phyloP scores from a whole-genome alignment of 805 yeast genomes.

The Candida peoriensis region DNA sequence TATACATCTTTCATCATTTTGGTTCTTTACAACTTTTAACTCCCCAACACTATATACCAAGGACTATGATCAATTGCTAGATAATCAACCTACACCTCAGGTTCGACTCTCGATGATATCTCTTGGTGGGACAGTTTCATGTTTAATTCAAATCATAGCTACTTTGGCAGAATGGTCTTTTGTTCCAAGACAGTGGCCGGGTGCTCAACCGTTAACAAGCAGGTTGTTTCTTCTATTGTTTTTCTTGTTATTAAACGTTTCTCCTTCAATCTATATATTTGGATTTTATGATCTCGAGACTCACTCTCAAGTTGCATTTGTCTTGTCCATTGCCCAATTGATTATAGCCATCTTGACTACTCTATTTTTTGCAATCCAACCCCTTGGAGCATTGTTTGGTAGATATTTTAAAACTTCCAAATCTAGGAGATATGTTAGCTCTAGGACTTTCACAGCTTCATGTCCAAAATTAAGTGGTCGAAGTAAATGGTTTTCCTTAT shows the following conservation, averaged over 20 bases:
- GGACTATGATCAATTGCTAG: conserved; percentile 44
- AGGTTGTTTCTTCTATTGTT: conserved; percentile 40
- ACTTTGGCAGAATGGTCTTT: conserved; percentile 53
- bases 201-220: conserved; percentile 52
- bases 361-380: conserved; percentile 51
- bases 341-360: conserved; percentile 51
- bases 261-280: conserved; percentile 53
- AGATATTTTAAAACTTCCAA: conserved; percentile 28
- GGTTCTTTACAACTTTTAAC: conserved; percentile 74
- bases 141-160: conserved; percentile 52
- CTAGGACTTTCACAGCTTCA: conserved; percentile 55
- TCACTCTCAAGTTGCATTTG: conserved; percentile 32
- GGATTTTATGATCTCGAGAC: conserved; percentile 33
- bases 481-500: conserved; percentile 55
- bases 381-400: conserved; percentile 52
- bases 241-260: conserved; percentile 40
- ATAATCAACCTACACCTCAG: conserved; percentile 60
- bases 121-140: conserved; percentile 62
- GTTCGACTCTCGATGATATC: conserved; percentile 55
- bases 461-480: conserved; percentile 49
- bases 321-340: conserved; percentile 49
- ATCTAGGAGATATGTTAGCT: conserved; percentile 50
- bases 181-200: conserved; percentile 72
- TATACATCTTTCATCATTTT: conserved; percentile 66
- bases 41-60: conserved; percentile 65